Evolutionary conservation across 2,329 filamentous ascomycete genomes (phyloP).

Genomic region (Colletotrichum incanum): DNA sequence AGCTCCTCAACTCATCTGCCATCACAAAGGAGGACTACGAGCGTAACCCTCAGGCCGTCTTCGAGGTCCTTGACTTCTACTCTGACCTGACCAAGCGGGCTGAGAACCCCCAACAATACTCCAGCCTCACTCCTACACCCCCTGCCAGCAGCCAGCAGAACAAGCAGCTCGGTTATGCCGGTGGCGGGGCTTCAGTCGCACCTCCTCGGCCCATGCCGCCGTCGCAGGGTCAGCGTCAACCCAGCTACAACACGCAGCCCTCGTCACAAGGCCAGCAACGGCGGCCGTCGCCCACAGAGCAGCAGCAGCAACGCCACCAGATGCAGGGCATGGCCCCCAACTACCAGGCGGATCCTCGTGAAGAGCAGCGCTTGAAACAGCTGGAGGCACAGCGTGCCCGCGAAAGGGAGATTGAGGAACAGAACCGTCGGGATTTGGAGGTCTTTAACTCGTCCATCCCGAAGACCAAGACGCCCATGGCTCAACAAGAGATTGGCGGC

Average conservation of each 20-base stretch:
- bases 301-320: slow-evolving; percentile 69
- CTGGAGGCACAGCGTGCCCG: slow-evolving; percentile 71
- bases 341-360: slow-evolving; percentile 68
- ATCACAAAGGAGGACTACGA: slow-evolving; percentile 99
- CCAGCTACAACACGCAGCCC: slow-evolving; percentile 58
- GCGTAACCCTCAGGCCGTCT: slow-evolving; percentile 90
- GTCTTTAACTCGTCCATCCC: slow-evolving; percentile 92
- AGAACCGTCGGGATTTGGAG: slow-evolving; percentile 82
- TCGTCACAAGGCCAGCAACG: slow-evolving; percentile 57
- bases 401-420: slow-evolving; percentile 73
- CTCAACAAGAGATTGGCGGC: slow-evolving; percentile 91
- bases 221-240: slow-evolving; percentile 57
- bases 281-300: slow-evolving; percentile 62
- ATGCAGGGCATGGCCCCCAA: slow-evolving; percentile 71
- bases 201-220: slow-evolving; percentile 79
- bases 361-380: slow-evolving; percentile 76
- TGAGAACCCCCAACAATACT: slow-evolving; percentile 79
- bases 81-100: slow-evolving; percentile 85
- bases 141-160: slow-evolving; percentile 69
- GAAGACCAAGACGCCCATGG: slow-evolving; percentile 83
- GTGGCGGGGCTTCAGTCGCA: slow-evolving; percentile 72
- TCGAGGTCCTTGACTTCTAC: slow-evolving; percentile 89
- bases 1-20: slow-evolving; percentile 93
- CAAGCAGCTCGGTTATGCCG: slow-evolving; percentile 75
- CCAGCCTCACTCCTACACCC: slow-evolving; percentile 78